Percentiles rank a stretch among this genome's conserved stretches.
phyloP scores from a whole-genome alignment of 2,329 filamentous ascomycete species.

The Shiraia sp. region DNA sequence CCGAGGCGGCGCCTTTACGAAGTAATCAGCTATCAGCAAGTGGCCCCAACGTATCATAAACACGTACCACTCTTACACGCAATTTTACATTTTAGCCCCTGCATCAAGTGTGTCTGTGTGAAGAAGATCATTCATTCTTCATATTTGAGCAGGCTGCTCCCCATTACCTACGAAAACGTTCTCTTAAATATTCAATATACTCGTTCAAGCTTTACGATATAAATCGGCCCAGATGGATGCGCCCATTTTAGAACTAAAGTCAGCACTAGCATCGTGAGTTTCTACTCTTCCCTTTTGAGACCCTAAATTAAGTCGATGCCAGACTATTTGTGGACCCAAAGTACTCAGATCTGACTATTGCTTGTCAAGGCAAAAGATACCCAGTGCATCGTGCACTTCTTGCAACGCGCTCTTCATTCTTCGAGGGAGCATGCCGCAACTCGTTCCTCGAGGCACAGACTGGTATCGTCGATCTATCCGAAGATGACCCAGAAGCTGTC shows the following conservation, averaged over 20 bases:
- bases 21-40: slow-evolving; percentile 6
- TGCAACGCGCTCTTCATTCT: slow-evolving; percentile 54
- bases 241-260: slow-evolving; percentile 51
- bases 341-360: slow-evolving; percentile 55
- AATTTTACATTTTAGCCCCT: slow-evolving; percentile 8
- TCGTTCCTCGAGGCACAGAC: slow-evolving; percentile 43
- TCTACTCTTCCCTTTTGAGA: slow-evolving; percentile 2
- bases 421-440: slow-evolving; percentile 47
- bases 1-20: slow-evolving; percentile 6
- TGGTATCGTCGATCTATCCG: slow-evolving; percentile 45
- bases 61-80: slow-evolving; percentile 14
- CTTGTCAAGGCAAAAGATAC: slow-evolving; percentile 51
- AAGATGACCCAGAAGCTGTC: slow-evolving; percentile 47
- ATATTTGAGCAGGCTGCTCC: too few relatives aligned
- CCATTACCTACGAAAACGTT: too few relatives aligned
- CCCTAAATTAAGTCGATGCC: slow-evolving; percentile 31
- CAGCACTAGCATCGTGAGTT: slow-evolving; percentile 53
- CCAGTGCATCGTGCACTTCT: slow-evolving; percentile 53
- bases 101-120: too few relatives aligned
- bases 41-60: slow-evolving; percentile 23
- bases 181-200: too few relatives aligned
- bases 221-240: too few relatives aligned
- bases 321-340: slow-evolving; percentile 44
- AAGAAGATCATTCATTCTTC: too few relatives aligned
- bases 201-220: too few relatives aligned